A percentile compares a stretch with the other conserved stretches of the same genome.
Evolutionary conservation across 805 yeast species (phyloP).

Genomic region (Saccharomyces cerevisiae): DNA sequence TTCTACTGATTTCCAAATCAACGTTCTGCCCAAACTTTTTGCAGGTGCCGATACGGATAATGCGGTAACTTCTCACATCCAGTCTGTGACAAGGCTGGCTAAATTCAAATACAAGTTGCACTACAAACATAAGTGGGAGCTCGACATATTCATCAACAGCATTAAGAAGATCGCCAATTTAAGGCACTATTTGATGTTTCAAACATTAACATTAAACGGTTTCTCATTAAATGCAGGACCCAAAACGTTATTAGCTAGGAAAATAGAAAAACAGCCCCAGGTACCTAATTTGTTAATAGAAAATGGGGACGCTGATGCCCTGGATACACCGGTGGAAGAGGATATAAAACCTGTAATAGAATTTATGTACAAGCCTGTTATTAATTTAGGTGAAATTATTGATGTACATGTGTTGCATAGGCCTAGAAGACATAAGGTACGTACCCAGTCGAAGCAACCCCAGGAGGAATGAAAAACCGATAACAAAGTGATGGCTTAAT

Average conservation of each 20-base stretch:
- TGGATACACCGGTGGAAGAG: constrained; percentile 2
- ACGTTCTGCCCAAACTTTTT: constrained; percentile 8
- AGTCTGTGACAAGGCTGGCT: constrained; percentile 20
- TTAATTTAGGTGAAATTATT: constrained; percentile 22
- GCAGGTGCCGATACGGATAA: constrained; percentile 2
- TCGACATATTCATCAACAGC: constrained; percentile 25
- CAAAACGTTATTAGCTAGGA: constrained; percentile 2
- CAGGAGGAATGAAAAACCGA: background rate
- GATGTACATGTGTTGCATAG: constrained; percentile 26
- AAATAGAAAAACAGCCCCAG: constrained; percentile 1
- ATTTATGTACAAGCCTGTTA: constrained; percentile 17
- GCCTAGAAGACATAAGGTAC: constrained; percentile 21
- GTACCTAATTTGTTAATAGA: constrained; percentile 3
- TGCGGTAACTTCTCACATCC: constrained; percentile 10
- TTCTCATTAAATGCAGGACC: constrained; percentile 1
- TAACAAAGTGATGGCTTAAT: background rate
- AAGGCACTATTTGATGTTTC: constrained; percentile 18
- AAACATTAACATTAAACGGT: background rate
- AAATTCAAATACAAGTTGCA: constrained; percentile 21
- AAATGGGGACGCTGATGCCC: constrained; percentile 3
- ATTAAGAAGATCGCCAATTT: constrained; percentile 18
- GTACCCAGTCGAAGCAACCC: background rate
- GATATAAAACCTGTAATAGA: constrained; percentile 21
- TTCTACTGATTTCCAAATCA: constrained; percentile 15
- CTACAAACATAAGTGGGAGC: constrained; percentile 25